Conservation (phyloP, 225 moss, liverwort and hornwort genomes). For the Bryoerythrophyllum caledonicum region DNA sequence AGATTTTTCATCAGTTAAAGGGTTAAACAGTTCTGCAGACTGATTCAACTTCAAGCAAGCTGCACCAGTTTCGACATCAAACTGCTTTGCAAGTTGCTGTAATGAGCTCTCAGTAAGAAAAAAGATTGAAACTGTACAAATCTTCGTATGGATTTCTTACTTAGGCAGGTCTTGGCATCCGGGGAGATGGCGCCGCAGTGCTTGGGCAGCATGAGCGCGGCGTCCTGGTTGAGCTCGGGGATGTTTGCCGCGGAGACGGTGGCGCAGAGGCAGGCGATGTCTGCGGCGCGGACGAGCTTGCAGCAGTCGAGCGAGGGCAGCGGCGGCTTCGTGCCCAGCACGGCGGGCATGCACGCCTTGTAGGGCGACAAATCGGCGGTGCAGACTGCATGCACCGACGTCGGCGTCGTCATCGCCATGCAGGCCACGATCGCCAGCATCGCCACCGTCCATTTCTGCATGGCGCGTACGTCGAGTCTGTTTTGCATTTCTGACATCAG, state of each 20-base stretch:
- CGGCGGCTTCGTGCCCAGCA: constrained; percentile 20
- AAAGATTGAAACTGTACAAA: too few species aligned
- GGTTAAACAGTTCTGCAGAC: not conserved
- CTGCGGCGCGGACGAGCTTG: constrained; percentile 12
- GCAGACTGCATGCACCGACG: not conserved
- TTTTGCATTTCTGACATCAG: too few species aligned
- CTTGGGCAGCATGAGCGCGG: constrained; percentile 43
- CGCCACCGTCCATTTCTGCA: not conserved
- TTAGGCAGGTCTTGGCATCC: constrained; percentile 14
- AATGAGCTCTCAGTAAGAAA: not conserved
- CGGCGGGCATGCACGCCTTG: constrained; percentile 34
- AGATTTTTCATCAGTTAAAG: too few species aligned
- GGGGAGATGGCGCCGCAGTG: constrained; percentile 25
- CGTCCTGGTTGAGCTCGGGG: constrained; percentile 32
- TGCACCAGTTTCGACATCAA: not conserved
- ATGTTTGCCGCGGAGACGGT: not conserved
- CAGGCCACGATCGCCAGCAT: not conserved
- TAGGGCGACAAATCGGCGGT: constrained; percentile 27
- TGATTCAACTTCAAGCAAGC: not conserved
- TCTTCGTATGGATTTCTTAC: constrained; percentile 10
- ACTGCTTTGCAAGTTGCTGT: not conserved
- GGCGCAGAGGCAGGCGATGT: constrained; percentile 32
- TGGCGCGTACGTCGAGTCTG: not conserved
- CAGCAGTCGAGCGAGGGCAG: constrained; percentile 32
- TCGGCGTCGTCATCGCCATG: constrained; percentile 4